Base-by-base conservation (phyloP, 306 rosid species). In the Sesbania bispinosa region DNA sequence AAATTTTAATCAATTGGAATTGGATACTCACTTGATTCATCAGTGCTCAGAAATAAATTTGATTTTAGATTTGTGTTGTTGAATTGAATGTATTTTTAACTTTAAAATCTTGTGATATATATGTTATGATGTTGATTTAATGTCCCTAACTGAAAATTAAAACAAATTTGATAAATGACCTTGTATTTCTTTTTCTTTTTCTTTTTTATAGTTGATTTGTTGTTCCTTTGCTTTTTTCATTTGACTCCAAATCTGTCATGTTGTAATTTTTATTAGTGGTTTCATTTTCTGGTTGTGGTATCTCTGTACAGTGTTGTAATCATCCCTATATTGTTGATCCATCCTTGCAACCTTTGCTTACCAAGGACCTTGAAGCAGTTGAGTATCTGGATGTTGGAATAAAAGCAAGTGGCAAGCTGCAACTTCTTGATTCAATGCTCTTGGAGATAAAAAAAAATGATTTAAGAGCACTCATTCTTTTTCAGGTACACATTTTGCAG, bases 361-460 rank as follows among this genome's bases (percentile, higher is more conserved):
- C 36, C 19, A 72, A 79, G 75, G 91, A 75, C 80, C 76, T 80
- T 57, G 53, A 77, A 84, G 80, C 7, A 21, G 61, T 8, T 62
- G 86, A 85, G 71, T 76, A 48, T 77, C 75, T 91, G 62, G 83
- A 73, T 62, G 81, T 86, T 79, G 99, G 81, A 55, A 76, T 88
- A 77, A 81, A 89, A 85, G 91, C 95, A 74, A 86, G 97, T 61
- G 97, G 95, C 62, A 94, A 94, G 88, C 85, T 94, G 75, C 95
- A 80, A 75, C 84, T 90, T 80, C 99, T 94, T 73, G 96, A 89
- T 80, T 75, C 79, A 79, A 86, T 94, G 96, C 95, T 94, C 62
- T 63, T 7, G 75, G 95, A 91, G 83, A 81, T 91, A 70, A 86
- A 73, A 62, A 82, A 85, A 41, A 83, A 50, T 69, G 83, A 84